Base-by-base conservation (phyloP, 208 protist species). In the Acanthamoeba castellanii region DNA sequence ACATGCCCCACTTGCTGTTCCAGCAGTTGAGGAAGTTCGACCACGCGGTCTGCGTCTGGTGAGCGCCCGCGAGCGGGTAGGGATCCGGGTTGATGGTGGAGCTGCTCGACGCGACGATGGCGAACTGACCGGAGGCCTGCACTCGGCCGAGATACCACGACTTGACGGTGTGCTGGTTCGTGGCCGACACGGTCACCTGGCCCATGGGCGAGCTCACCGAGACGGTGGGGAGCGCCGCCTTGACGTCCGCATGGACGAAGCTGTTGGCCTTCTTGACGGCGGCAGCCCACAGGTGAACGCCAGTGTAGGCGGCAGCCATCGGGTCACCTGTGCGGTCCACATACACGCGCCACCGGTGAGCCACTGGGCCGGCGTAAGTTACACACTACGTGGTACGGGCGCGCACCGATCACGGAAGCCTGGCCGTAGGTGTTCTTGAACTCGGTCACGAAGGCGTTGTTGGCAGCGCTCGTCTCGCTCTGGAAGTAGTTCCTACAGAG, bases 401-500 rank as follows among this genome's bases (percentile, higher is more conserved):
- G 52, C 70, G 74, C 22, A 84, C 82, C 82, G 6, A 90, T 61
- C 18, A 90, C 82, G 82, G 55, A 70, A 32, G 82, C 82, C 47
- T 90, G 55, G n/a, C 82, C 82, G 57, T 90, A 90, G 3, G 30
- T 59, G 57, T 11, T 11, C 57, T 90, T 90, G 82, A 90, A 90
- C 52, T 7, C 55, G 30, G 5, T 45, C 82, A 90, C 82, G 82
- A 90, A 90, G 55, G 27, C 55, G n/a, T 50, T 55, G 82, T 90
- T 90, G 82, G 55, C 82, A 20, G 82, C 22, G n/a, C 82, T 42
- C 8, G 82, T 8, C 1, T 18, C 47, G 82, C 52, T 90, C 57
- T 90, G 82, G 82, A 90, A 90, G 82, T 90, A 90, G 82, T 90
- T 90, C 82, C 82, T 90, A 30, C n/a, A 42, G 57, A 18, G 14